Base-by-base conservation (phyloP, 1,284 basidiomycete species). In the Microbotryum silenes-acaulis region DNA sequence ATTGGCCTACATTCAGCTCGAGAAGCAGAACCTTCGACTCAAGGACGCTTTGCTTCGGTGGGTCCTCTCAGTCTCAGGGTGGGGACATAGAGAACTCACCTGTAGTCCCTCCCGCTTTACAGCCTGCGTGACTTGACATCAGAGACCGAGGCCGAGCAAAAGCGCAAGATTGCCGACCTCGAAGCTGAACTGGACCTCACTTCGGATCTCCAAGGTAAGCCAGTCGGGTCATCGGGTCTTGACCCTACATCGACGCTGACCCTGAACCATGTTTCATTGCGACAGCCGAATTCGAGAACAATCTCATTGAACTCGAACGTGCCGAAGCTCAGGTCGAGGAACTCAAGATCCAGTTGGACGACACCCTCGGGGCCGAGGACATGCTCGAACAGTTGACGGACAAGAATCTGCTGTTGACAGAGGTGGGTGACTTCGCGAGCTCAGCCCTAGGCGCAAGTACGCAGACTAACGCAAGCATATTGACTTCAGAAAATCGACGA, bases 301-400 rank as follows among this genome's bases (percentile, higher is more conserved):
- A 86, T 1, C 78, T 88, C 31, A 84, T 86, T 70, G 89, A 89
- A 72, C 81, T 96, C 3, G 77, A 85, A 25, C 90, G 89, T 69
- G 88, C 91, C 7, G 91, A 97, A 72, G 81, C 82, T 1, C 90
- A 96, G 70, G 85, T 97, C 31, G 91, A 96, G 68, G 91, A 97
- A 61, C 84, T 98, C 62, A 97, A 97, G 75, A 73, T 84, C 20
- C 94, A 98, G 74, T 83, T 98, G 12, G 96, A 99, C 72, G 91
- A 94, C 74, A 91, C 96, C 0, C 81, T 96, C 3, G 90, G 89
- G 21, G 91, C 92, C 0, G 93, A 98, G 75, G 96, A 98, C 66
- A 87, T 99, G 81, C 83, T 98, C 7, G 91, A 97, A 51, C 87
- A 92, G 72, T 81, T 99, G 45, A 97, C 94, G 0, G 96, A 97